phyloP scores from a whole-genome alignment of 768 basidiomycete species.

The Auriscalpium microsporum region DNA sequence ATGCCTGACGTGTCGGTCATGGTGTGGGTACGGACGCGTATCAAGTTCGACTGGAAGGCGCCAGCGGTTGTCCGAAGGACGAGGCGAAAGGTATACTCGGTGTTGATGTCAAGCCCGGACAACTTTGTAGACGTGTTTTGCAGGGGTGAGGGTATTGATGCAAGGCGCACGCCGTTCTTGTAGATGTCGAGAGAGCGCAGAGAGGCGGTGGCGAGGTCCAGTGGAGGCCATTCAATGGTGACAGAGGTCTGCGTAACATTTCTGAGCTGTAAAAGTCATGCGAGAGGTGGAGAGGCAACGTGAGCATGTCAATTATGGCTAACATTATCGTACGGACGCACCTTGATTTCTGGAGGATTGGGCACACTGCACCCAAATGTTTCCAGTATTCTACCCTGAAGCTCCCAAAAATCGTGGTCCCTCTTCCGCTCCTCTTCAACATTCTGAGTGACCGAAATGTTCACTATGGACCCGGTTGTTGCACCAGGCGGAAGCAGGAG shows the following conservation, averaged over 20 bases:
- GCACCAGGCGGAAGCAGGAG: conserved; percentile 89
- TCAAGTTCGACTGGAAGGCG: conserved; percentile 75
- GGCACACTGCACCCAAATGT: conserved; percentile 67
- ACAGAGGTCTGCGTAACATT: conserved; percentile 96
- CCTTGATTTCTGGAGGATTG: conserved; percentile 63
- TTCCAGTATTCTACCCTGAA: conserved; percentile 74
- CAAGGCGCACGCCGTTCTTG: conserved; percentile 82
- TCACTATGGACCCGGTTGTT: conserved; percentile 91
- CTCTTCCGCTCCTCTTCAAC: conserved; percentile 73
- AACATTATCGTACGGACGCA: conserved; percentile 24
- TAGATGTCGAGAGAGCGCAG: conserved; percentile 88
- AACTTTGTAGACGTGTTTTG: conserved; percentile 85
- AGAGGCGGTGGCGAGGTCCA: conserved; percentile 79
- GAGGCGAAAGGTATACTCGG: conserved; percentile 92
- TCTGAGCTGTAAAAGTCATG: conserved; percentile 47
- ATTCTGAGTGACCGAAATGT: conserved; percentile 91
- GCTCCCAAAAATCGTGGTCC: conserved; percentile 71
- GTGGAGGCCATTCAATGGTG: conserved; percentile 88
- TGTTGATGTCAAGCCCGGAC: conserved; percentile 70
- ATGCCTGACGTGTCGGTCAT: conserved; percentile 95
- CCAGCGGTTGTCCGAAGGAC: conserved; percentile 90
- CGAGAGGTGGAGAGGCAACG: background rate
- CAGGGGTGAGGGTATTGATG: conserved; percentile 72
- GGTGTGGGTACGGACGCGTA: conserved; percentile 83
- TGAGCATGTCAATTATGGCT: too few species aligned